Evolutionary conservation across 192 early-diverging fungal species (phyloP), one percentile per base, ranked within the genome.

Genomic region (Spizellomyces punctatus): DNA sequence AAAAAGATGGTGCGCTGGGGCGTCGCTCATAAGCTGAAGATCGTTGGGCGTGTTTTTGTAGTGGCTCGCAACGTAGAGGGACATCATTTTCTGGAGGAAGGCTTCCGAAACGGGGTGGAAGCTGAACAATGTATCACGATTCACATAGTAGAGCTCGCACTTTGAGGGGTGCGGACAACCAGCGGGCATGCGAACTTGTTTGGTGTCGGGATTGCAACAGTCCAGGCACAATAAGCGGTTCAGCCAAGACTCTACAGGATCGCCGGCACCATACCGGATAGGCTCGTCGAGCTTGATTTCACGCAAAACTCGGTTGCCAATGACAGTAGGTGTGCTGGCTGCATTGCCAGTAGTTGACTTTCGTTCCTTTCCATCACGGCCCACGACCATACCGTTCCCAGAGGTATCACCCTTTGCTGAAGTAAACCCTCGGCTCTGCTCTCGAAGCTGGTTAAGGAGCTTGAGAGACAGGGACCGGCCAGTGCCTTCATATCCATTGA

Each of bases 41-140:
- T 99, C 98, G 78, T 99, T 96, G 43, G 98, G 98, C 47, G 91
- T 92, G 82, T 99, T 99, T 80, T 99, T 99, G 90, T 99, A 99
- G 79, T 99, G 97, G 79, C 93, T 95, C 21, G 97, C 94, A 41
- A 98, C 96, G 69, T 98, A 99, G 44, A 99, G 79, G 5, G 90
- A 86, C 94, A 99, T 96, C 90, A 99, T 98, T 56, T 91, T 91
- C 80, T 98, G 97, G 82, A 99, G 79, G 78, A 99, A 99, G 3
- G 92, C 89, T 77, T 99, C 97, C 10, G 90, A 92, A 7, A 96
- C 96, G 8, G 96, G 95, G 77, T 99, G 97, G 80, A 92, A 97
- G 46, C 95, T 97, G 85, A 99, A 99, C 58, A 99, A 86, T 42
- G 97, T 95, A 78, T 99, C 97, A 64, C 97, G 91, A 81, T 95